Evolutionary conservation across 306 rosid genomes (phyloP).

Genomic region (Acacia melanoxylon): DNA sequence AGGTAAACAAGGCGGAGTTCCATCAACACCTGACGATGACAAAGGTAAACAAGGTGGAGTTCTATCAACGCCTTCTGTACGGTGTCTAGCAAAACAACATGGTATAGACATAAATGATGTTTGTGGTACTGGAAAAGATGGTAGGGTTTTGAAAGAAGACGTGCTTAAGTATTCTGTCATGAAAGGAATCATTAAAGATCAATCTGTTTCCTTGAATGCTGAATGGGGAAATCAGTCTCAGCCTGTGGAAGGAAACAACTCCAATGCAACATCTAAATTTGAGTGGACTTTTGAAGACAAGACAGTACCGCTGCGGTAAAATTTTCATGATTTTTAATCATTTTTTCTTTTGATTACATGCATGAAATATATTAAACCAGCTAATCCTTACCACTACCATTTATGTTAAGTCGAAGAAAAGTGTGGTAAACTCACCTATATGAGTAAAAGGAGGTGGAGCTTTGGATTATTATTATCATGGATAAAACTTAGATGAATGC

Average conservation of each 20-base stretch:
- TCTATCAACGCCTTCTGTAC: conserved; percentile 79
- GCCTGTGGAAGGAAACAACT: conserved; percentile 38
- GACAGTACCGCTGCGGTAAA: conserved; percentile 72
- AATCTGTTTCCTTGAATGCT: conserved; percentile 40
- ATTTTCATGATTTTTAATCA: conserved; percentile 11
- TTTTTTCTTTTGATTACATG: neutral
- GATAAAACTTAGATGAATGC: neutral
- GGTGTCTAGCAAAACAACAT: conserved; percentile 77
- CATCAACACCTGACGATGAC: conserved; percentile 64
- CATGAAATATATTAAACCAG: neutral
- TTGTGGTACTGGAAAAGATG: conserved; percentile 77
- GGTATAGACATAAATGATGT: conserved; percentile 72
- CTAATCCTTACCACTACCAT: neutral
- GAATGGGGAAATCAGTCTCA: conserved; percentile 33
- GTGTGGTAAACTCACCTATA: conserved; percentile 18
- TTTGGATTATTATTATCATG: neutral
- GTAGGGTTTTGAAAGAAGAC: conserved; percentile 79
- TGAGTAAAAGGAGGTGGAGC: conserved; percentile 12
- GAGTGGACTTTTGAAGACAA: conserved; percentile 48
- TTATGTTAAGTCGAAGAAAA: neutral
- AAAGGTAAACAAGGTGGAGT: conserved; percentile 44
- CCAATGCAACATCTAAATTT: conserved; percentile 35
- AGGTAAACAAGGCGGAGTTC: conserved; percentile 45
- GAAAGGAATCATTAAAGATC: conserved; percentile 55
- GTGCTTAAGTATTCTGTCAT: conserved; percentile 56